phyloP scores from a whole-genome alignment of 2,329 filamentous ascomycete species.

The Macroventuria anomochaeta region DNA sequence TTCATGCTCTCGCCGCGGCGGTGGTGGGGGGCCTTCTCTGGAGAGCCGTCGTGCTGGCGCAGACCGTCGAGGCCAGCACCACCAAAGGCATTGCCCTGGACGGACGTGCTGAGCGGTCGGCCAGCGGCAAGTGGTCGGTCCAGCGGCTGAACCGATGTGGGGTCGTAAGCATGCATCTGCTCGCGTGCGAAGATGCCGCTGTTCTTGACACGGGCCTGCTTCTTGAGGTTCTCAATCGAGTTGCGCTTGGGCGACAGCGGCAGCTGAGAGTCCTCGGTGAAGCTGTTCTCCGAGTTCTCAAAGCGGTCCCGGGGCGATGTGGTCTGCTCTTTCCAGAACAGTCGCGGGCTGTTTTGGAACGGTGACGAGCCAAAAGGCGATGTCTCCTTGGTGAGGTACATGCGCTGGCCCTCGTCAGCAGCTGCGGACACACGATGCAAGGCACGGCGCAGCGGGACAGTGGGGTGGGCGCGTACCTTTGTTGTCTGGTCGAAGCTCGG shows the following conservation, averaged over 20 bases:
- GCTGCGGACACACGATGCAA: background rate
- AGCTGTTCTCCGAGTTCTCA: slow-evolving; percentile 68
- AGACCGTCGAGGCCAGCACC: slow-evolving; percentile 62
- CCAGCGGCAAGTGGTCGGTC: slow-evolving; percentile 79
- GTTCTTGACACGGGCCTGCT: slow-evolving; percentile 94
- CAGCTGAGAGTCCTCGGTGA: slow-evolving; percentile 61
- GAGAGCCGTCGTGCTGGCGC: slow-evolving; percentile 38
- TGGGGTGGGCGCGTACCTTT: slow-evolving; percentile 62
- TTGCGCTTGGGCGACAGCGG: slow-evolving; percentile 78
- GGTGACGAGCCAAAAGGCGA: slow-evolving; percentile 89
- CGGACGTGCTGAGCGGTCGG: slow-evolving; percentile 61
- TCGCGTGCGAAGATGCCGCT: slow-evolving; percentile 96
- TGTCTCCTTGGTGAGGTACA: slow-evolving; percentile 72
- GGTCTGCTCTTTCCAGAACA: slow-evolving; percentile 86
- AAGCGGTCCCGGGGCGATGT: slow-evolving; percentile 66
- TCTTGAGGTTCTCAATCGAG: slow-evolving; percentile 94
- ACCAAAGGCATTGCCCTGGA: slow-evolving; percentile 74
- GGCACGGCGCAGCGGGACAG: background rate
- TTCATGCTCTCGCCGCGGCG: slow-evolving; percentile 64
- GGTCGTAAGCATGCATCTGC: slow-evolving; percentile 91
- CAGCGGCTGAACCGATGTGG: slow-evolving; percentile 74
- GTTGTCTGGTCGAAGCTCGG: slow-evolving; percentile 81
- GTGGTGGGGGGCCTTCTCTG: slow-evolving; percentile 46
- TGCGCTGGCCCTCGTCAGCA: slow-evolving; percentile 62
- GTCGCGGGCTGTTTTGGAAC: slow-evolving; percentile 73